Base-by-base conservation (phyloP, 1,284 basidiomycete species). In the Melanopsichium pennsylvanicum region DNA sequence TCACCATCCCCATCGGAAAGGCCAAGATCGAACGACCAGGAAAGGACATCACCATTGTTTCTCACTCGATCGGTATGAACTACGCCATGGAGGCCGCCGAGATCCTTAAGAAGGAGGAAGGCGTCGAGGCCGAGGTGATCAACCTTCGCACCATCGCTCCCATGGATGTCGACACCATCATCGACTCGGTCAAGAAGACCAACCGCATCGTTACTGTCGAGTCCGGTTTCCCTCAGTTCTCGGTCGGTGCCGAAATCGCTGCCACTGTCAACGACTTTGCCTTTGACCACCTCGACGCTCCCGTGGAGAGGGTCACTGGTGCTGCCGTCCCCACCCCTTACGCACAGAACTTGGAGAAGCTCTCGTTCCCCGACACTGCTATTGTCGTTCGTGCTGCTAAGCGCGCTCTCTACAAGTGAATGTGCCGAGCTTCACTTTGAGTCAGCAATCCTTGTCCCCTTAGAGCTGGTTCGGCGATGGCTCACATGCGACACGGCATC, bases 141-240 rank as follows among this genome's bases (percentile, higher is more conserved):
- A 99, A 99, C 86, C 87, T 99, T 70, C 88, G 95, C 74, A 89
- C 87, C 70, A 94, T 95, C 78, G 90, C 95, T 72, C 96, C 96
- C 44, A 87, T 98, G 41, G 96, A 98, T 83, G 95, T 97, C 79
- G 91, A 96, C 33, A 95, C 93, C 47, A 96, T 98, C 83, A 91
- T 91, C 83, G 86, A 87, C 76, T 94, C 92, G 22, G 91, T 98
- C 76, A 97, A 97, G 87, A 98, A 98, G 87, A 99, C 96, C 38
- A 96, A 95, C 85, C 91, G 90, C 69, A 86, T 98, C 62, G 86
- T 98, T 59, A 92, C 91, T 51, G 93, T 94, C 58, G 96, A 99
- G 84, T 93, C 93, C 84, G 96, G 96, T 48, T 99, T 97, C 92
- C 96, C 96, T 40, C 89, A 88, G 42, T 98, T 97, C 83, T 93